Percentiles rank a stretch among this genome's conserved stretches.
Conservation (phyloP, 2,329 filamentous ascomycete genomes). For the Aspergillus terreus region DNA sequence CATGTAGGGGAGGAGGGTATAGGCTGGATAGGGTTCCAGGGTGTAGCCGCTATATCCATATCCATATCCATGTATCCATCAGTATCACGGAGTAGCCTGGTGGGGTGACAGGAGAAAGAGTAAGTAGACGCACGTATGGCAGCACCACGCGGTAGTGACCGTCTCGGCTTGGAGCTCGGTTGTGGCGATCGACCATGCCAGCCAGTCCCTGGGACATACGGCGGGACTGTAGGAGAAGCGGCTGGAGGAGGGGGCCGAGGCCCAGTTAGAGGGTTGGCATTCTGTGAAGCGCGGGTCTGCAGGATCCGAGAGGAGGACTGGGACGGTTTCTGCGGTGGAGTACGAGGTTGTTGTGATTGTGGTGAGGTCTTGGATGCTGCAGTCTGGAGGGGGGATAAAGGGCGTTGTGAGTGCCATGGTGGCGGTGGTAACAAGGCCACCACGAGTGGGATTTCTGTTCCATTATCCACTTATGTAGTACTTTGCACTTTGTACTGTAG, state of each 20-base stretch:
- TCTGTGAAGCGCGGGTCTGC: not conserved
- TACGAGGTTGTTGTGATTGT: not conserved
- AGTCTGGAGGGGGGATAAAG: not conserved
- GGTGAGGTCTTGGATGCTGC: not conserved
- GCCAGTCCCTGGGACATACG: not conserved
- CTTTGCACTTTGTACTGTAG: not conserved
- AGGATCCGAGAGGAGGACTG: not conserved
- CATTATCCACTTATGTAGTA: not conserved
- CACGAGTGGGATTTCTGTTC: not conserved
- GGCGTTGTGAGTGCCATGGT: not conserved
- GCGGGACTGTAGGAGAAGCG: not conserved
- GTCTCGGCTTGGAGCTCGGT: not conserved
- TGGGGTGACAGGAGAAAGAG: not conserved
- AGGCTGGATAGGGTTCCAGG: not conserved
- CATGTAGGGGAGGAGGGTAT: not conserved
- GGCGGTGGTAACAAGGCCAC: not conserved
- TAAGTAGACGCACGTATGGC: not conserved
- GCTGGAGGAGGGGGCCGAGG: not conserved
- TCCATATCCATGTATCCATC: not conserved
- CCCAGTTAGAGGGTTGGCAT: not conserved
- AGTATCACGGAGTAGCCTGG: not conserved
- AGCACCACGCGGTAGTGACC: not conserved
- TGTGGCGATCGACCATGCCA: not conserved
- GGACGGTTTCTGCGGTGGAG: not conserved
- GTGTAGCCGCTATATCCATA: not conserved